Evolutionary conservation across 2,329 filamentous ascomycete species (phyloP).

Genomic region (Xylariales sp.): DNA sequence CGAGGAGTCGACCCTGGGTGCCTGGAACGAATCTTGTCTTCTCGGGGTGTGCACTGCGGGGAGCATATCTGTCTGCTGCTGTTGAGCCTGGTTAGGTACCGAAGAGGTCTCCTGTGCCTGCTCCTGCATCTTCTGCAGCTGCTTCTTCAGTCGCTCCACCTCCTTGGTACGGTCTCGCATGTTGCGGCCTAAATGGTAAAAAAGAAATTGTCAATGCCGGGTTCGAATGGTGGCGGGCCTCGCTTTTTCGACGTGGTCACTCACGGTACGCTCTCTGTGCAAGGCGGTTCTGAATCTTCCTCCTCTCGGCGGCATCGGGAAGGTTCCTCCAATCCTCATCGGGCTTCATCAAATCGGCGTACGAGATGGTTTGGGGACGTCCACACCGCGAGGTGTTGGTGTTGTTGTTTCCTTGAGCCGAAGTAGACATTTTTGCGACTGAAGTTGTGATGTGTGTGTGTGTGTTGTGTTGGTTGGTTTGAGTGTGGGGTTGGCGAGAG

Average conservation of each 20-base stretch:
- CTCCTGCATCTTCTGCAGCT: conserved; percentile 25
- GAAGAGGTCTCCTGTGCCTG: conserved; percentile 16
- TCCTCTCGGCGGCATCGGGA: conserved; percentile 25
- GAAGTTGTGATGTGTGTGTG: too few relatives aligned
- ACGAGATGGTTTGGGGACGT: conserved; percentile 26
- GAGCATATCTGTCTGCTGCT: background rate
- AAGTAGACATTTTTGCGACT: too few relatives aligned
- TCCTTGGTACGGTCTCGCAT: conserved; percentile 28
- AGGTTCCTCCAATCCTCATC: conserved; percentile 29
- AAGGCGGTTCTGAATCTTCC: conserved; percentile 30
- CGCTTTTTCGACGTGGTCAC: conserved; percentile 5
- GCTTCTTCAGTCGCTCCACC: conserved; percentile 27
- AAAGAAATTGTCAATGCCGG: conserved; percentile 9
- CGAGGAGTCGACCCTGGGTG: background rate
- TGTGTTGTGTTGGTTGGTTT: too few relatives aligned
- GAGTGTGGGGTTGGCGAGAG: too few relatives aligned
- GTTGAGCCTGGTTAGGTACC: background rate
- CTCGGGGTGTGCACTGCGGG: conserved; percentile 1
- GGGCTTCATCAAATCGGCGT: conserved; percentile 28
- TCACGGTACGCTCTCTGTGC: conserved; percentile 28
- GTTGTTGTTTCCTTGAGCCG: too few relatives aligned
- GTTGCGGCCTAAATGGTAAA: conserved; percentile 20
- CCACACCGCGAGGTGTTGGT: too few relatives aligned
- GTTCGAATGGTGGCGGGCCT: too few relatives aligned
- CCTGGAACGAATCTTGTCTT: background rate